Percentiles rank a stretch among this genome's conserved stretches.
These are phyloP conservation scores for Colletotrichum tropicicola DNA, from an alignment of 2,329 filamentous ascomycete species.

Conservation along the genomic window DNA sequence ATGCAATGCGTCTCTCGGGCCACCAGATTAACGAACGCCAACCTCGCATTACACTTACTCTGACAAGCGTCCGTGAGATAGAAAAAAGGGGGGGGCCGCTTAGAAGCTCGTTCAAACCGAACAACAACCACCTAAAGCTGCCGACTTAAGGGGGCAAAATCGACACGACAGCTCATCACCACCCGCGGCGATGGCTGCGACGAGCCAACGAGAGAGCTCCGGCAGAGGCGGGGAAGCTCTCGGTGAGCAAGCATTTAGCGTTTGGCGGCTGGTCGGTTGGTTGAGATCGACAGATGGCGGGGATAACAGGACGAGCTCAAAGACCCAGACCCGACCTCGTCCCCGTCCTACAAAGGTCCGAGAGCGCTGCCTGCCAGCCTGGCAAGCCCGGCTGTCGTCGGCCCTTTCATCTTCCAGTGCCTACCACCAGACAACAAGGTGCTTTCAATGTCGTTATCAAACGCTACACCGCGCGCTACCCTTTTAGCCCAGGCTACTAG, in stretches of 20 bases:
- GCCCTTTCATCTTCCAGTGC: neutral
- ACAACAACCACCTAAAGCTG: slow-evolving; percentile 1
- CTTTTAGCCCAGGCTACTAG: slow-evolving; percentile 23
- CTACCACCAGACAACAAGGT: neutral
- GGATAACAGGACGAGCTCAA: slow-evolving; percentile 7
- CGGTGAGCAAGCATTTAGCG: slow-evolving; percentile 22
- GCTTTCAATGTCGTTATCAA: neutral
- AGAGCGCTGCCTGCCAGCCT: slow-evolving; percentile 16
- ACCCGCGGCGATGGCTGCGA: neutral
- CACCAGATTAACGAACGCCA: slow-evolving; percentile 3
- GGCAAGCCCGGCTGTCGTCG: neutral
- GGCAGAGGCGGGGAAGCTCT: slow-evolving; percentile 21
- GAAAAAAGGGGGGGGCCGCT: neutral
- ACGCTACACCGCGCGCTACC: slow-evolving; percentile 11
- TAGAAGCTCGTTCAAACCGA: slow-evolving; percentile 2
- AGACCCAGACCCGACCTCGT: neutral
- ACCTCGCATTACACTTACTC: slow-evolving; percentile 15
- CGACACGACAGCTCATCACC: slow-evolving; percentile 1
- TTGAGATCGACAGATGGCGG: slow-evolving; percentile 22
- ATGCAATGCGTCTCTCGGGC: slow-evolving; percentile 12
- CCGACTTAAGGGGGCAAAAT: neutral
- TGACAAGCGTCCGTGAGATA: slow-evolving; percentile 12
- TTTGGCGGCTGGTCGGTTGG: slow-evolving; percentile 2
- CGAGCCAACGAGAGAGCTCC: slow-evolving; percentile 16
- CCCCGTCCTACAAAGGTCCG: slow-evolving; percentile 10